Conservation (phyloP, 164 flowering plant genomes). For the Pachysandra terminalis region DNA sequence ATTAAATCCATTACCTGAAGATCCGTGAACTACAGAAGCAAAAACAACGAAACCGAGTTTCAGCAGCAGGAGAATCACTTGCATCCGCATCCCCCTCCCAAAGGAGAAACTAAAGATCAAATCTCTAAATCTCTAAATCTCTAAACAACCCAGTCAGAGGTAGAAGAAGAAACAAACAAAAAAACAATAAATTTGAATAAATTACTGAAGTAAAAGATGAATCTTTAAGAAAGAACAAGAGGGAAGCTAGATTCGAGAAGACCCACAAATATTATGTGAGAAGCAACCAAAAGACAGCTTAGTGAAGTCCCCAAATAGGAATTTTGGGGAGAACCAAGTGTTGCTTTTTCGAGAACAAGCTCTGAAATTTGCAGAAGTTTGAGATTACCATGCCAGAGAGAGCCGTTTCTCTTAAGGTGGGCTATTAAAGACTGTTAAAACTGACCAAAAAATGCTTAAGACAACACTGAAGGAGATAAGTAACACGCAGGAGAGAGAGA, state of each 20-base stretch:
- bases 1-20: conserved; percentile 45
- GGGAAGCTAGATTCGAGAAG: conserved; percentile 4
- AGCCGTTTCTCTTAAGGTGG: background rate
- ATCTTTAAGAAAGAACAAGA: conserved; percentile 11
- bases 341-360: background rate
- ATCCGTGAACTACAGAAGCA: conserved; percentile 28
- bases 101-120: conserved; percentile 11
- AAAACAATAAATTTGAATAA: background rate
- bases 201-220: conserved; percentile 5
- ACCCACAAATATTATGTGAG: conserved; percentile 3
- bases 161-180: background rate
- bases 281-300: conserved; percentile 4
- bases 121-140: conserved; percentile 18
- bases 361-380: background rate
- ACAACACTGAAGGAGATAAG: background rate
- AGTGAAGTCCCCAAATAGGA: conserved; percentile 1
- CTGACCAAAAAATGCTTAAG: background rate
- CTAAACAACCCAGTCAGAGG: conserved; percentile 9
- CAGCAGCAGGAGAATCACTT: conserved; percentile 26
- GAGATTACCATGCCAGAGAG: background rate
- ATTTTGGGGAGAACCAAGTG: background rate
- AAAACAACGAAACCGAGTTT: conserved; percentile 32
- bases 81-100: conserved; percentile 40
- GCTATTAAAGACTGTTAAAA: background rate
- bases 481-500: background rate